Evolutionary conservation across 83 land plant species (phyloP).

Genomic region (Picea engelmannii): DNA sequence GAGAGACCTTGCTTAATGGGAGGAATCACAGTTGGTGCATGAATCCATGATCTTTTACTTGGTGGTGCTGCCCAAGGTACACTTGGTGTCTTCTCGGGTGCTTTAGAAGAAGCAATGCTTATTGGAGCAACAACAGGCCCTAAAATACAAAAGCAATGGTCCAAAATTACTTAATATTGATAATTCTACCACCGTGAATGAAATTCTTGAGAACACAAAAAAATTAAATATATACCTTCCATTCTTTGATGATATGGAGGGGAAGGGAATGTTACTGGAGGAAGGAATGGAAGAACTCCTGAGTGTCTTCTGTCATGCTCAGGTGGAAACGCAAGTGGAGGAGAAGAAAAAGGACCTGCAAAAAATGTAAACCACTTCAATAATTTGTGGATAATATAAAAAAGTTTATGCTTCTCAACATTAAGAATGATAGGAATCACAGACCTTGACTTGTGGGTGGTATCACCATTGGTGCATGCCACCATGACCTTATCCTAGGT

Average conservation of each 20-base stretch:
- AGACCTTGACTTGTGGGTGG: not conserved
- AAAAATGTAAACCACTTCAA: constrained; percentile 5
- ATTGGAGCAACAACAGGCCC: not conserved
- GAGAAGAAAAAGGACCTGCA: constrained; percentile 8
- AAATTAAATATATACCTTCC: not conserved
- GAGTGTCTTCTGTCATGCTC: not conserved
- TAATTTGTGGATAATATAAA: not conserved
- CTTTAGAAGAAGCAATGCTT: not conserved
- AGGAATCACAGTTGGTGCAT: not conserved
- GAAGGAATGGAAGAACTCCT: not conserved
- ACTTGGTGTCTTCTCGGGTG: no score
- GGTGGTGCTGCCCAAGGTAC: not conserved
- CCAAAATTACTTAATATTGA: not conserved
- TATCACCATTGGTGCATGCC: not conserved
- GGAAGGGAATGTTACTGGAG: not conserved
- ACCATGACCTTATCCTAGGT: not conserved
- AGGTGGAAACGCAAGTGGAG: not conserved
- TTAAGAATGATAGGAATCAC: not conserved
- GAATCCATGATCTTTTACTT: constrained; percentile 4
- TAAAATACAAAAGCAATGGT: constrained; percentile 1
- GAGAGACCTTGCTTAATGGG: constrained; percentile 5
- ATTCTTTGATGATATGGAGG: not conserved
- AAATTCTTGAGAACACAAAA: not conserved
- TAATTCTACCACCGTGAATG: not conserved
- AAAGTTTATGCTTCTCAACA: not conserved